These are phyloP conservation scores for Pelargonium citronellum DNA, from an alignment of 441 rosid species.

Conservation along the genomic window DNA sequence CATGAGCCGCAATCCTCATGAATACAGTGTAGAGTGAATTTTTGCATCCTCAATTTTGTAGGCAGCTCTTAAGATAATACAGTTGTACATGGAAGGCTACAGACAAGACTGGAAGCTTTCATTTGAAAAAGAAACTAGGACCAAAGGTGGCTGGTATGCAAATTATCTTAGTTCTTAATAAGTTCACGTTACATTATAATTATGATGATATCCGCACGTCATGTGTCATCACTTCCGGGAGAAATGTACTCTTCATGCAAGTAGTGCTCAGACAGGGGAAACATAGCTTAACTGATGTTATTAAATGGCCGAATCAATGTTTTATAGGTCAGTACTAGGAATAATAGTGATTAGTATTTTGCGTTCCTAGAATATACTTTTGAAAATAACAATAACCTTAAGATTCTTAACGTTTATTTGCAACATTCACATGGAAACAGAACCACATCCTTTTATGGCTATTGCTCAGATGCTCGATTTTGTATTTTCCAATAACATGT, in stretches of 20 bases:
- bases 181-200: conserved; percentile 7
- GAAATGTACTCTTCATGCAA: not conserved
- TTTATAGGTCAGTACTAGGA: too few relatives aligned
- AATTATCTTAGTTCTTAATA: conserved; percentile 9
- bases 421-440: not conserved
- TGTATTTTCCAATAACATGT: not conserved
- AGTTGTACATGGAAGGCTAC: conserved; percentile 87
- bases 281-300: too few relatives aligned
- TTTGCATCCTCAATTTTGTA: conserved; percentile 15
- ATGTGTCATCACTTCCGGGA: not conserved
- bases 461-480: not conserved
- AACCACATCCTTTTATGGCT: not conserved
- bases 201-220: not conserved
- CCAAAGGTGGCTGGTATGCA: conserved; percentile 87
- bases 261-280: not conserved
- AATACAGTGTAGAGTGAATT: not conserved
- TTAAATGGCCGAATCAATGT: too few relatives aligned
- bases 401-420: too few relatives aligned
- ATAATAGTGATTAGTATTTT: too few relatives aligned
- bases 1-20: not conserved
- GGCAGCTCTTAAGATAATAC: conserved; percentile 89
- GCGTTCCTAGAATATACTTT: too few relatives aligned
- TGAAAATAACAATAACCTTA: too few relatives aligned
- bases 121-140: conserved; percentile 61
- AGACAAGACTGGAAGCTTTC: conserved; percentile 97